phyloP scores from a whole-genome alignment of 768 basidiomycete genomes.

The Hortiboletus campestris region DNA sequence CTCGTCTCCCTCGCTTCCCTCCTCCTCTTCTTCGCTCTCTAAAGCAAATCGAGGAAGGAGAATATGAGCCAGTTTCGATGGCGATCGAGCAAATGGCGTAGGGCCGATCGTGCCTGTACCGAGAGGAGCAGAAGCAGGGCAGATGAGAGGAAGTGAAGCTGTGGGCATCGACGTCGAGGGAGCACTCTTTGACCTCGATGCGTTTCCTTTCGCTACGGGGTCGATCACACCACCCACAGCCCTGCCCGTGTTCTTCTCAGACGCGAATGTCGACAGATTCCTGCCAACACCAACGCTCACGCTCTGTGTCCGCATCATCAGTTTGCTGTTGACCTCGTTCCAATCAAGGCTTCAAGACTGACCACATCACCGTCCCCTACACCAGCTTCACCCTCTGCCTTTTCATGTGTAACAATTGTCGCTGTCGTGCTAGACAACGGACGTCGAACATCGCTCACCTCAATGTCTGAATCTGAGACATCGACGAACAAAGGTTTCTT shows the following conservation, averaged over 20 bases:
- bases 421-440: neutral
- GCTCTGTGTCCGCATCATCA: conserved; percentile 8
- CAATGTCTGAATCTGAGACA: conserved; percentile 24
- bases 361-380: conserved; percentile 1
- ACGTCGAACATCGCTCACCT: conserved; percentile 12
- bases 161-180: neutral
- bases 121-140: conserved; percentile 1
- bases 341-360: neutral
- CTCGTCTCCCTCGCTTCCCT: conserved; percentile 11
- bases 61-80: conserved; percentile 16
- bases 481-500: conserved; percentile 22
- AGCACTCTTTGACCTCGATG: neutral
- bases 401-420: neutral
- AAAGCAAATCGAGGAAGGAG: conserved; percentile 3
- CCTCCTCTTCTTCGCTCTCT: conserved; percentile 13
- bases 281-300: neutral
- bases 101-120: neutral
- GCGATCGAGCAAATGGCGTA: neutral
- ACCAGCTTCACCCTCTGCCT: neutral
- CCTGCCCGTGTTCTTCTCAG: neutral
- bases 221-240: conserved; percentile 4
- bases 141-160: neutral
- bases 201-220: conserved; percentile 1
- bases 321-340: neutral
- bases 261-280: neutral